Evolutionary conservation across 257 asterid genomes (phyloP).

Genomic region (Solanum dulcamara): DNA sequence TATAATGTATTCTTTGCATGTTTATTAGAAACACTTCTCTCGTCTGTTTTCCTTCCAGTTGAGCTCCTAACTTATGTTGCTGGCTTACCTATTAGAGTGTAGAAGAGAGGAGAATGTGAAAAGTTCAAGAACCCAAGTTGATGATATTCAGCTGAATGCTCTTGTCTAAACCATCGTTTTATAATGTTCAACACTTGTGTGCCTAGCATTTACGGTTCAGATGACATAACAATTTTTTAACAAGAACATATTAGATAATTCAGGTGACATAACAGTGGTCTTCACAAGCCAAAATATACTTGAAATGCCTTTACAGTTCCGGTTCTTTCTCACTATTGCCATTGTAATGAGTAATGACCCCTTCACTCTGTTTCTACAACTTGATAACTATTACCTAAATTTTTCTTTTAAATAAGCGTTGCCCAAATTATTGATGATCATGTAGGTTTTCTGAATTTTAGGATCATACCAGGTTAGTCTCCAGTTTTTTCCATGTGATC

Average conservation of each 20-base stretch:
- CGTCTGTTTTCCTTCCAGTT: not conserved
- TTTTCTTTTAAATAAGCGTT: not conserved
- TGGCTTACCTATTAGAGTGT: not conserved
- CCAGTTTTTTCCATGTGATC: not conserved
- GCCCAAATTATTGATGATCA: not conserved
- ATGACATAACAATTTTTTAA: not conserved
- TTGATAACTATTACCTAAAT: not conserved
- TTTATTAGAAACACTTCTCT: not conserved
- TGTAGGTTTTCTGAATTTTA: not conserved
- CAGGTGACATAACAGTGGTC: not conserved
- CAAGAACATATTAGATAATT: not conserved
- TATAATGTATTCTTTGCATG: not conserved
- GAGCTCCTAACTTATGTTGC: not conserved
- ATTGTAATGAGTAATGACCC: not conserved
- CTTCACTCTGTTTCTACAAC: not conserved
- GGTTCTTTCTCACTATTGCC: not conserved
- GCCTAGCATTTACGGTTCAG: not conserved
- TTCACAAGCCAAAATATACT: not conserved
- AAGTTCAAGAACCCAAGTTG: not conserved
- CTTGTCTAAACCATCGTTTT: not conserved
- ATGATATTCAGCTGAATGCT: not conserved
- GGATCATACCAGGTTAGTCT: not conserved
- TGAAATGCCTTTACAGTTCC: not conserved
- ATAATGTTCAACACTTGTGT: not conserved
- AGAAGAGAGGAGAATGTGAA: not conserved